Base-by-base conservation (phyloP, 169 alveolate genomes). In the Plasmodium berghei region DNA sequence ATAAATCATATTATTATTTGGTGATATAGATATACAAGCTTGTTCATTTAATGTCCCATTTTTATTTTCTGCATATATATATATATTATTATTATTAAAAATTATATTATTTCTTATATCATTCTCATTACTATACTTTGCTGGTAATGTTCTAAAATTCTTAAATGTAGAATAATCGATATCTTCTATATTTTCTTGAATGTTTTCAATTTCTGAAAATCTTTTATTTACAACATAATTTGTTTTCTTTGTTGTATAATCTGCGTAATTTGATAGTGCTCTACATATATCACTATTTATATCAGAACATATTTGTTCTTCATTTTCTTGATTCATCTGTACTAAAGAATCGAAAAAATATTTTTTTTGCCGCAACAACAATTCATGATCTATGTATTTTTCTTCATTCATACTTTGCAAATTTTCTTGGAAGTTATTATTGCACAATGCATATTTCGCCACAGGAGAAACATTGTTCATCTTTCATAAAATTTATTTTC, bases 41-140 rank as follows among this genome's bases (percentile, higher is more conserved):
- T 83, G 86, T 61, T 83, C 90, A 83, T 83, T 83, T 83, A 83
- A 67, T 28, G 90, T 83, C 56, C 90, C 90, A 69, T 83, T 83
- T 56, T 83, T 83, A 70, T 83, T 83, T 70, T 83, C 90, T 12
- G 90, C 90, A 61, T 83, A 83, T 26, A 83, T 83, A 83, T 83
- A 83, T 22, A 83, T 83, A 70, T 83, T 83, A 62, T 83, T 83
- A 59, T 56, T 83, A 24, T 66, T 83, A 70, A 66, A 83, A 69
- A 83, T 83, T 26, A 83, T 83, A 69, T 83, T 83, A 58, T 83
- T 83, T 83, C 90, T 66, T 42, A 83, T 67, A 45, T 83, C 90
- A 83, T 83, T 83, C 26, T 83, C 90, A 62, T 83, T 72, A 67
- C 90, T 83, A 48, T 83, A 83, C 49, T 83, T 83, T 22, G 90